Conservation (phyloP, 1,284 basidiomycete species). For the Marasmius tenuissimus region DNA sequence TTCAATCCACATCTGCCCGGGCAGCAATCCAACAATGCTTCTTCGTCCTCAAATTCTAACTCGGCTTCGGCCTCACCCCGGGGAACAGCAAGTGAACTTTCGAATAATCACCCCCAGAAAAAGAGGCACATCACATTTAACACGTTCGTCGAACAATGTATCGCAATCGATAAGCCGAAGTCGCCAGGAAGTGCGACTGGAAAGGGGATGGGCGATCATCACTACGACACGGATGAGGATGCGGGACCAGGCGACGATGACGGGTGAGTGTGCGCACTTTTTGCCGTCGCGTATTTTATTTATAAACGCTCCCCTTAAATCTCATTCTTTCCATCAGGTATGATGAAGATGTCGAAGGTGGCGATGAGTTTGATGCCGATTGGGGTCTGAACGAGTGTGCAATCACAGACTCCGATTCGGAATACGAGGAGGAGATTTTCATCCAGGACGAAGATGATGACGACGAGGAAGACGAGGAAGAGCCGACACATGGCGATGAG, state of each 20-base stretch:
- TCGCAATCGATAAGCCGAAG: constrained; percentile 83
- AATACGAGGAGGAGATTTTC: constrained; percentile 11
- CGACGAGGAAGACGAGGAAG: constrained; percentile 46
- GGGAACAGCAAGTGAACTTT: constrained; percentile 21
- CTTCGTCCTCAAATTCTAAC: constrained; percentile 10
- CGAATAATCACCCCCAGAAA: constrained; percentile 36
- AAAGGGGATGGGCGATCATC: constrained; percentile 11
- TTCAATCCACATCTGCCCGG: constrained; percentile 11
- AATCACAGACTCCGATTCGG: constrained; percentile 19
- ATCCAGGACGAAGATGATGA: constrained; percentile 31
- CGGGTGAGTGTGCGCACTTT: constrained; percentile 48
- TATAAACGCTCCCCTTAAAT: constrained; percentile 3
- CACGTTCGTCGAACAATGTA: constrained; percentile 96
- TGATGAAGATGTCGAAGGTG: constrained; percentile 63
- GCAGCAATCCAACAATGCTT: constrained; percentile 8
- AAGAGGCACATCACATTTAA: constrained; percentile 94
- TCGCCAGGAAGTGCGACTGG: constrained; percentile 16
- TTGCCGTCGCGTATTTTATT: constrained; percentile 1
- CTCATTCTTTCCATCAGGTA: constrained; percentile 39
- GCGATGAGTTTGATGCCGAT: constrained; percentile 30
- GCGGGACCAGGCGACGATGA: constrained; percentile 49
- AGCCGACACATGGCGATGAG: constrained; percentile 48
- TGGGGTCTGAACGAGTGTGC: constrained; percentile 15
- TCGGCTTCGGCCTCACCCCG: constrained; percentile 8
- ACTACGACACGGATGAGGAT: constrained; percentile 6